Evolutionary conservation across 2,329 filamentous ascomycete genomes (phyloP).

Genomic region (Monilinia fructicola): DNA sequence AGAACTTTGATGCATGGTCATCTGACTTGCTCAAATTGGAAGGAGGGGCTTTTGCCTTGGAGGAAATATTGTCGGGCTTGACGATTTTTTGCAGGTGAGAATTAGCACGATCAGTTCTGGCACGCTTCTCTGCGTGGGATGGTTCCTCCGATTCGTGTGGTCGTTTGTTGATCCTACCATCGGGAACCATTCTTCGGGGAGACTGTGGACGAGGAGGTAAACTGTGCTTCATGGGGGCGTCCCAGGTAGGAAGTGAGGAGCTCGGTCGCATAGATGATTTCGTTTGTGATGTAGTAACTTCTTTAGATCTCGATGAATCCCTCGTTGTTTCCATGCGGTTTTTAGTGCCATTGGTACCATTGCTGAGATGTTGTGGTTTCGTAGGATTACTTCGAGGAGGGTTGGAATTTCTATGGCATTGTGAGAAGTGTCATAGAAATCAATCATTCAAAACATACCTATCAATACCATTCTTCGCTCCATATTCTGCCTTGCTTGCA

Average conservation of each 20-base stretch:
- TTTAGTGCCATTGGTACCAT: constrained; percentile 29
- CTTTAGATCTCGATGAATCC: constrained; percentile 14
- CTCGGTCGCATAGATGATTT: constrained; percentile 16
- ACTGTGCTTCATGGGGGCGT: constrained; percentile 31
- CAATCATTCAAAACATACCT: constrained; percentile 14
- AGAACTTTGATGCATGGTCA: constrained; percentile 24
- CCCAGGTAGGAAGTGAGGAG: constrained; percentile 22
- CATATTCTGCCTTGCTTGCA: constrained; percentile 21
- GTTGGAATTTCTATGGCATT: constrained; percentile 11
- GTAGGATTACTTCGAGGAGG: constrained; percentile 44
- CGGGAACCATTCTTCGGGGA: constrained; percentile 27
- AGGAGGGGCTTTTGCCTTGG: constrained; percentile 29
- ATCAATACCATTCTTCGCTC: constrained; percentile 21
- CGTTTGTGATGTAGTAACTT: constrained; percentile 6
- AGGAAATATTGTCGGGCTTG: constrained; percentile 28
- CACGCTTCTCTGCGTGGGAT: constrained; percentile 36
- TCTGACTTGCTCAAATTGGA: constrained; percentile 28
- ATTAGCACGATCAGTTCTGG: constrained; percentile 32
- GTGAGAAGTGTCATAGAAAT: neutral
- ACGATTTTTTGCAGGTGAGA: constrained; percentile 25
- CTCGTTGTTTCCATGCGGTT: constrained; percentile 3
- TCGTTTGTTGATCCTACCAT: constrained; percentile 34
- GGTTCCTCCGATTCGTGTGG: constrained; percentile 33
- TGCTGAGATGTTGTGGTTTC: constrained; percentile 51
- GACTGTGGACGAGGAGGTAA: constrained; percentile 37